Conservation (phyloP, 306 rosid genomes). For the Dalbergia cultrata region DNA sequence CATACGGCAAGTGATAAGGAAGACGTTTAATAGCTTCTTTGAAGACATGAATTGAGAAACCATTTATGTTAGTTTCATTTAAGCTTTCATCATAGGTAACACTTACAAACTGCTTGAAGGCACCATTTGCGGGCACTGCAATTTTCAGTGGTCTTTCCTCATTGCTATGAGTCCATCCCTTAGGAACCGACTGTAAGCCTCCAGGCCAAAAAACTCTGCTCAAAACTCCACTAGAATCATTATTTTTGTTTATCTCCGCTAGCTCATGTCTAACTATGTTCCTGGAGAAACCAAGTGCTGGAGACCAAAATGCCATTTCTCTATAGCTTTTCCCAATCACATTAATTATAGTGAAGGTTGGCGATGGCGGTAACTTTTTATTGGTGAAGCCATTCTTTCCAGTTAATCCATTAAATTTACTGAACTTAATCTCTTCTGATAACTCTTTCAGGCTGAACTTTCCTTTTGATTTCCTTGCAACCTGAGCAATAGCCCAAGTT, state of each 20-base stretch:
- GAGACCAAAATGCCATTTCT: conserved; percentile 69
- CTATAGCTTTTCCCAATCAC: conserved; percentile 63
- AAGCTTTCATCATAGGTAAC: conserved; percentile 39
- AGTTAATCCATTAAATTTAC: conserved; percentile 50
- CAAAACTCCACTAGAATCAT: conserved; percentile 23
- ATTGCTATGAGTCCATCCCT: conserved; percentile 40
- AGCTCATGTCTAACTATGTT: conserved; percentile 10
- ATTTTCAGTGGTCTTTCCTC: conserved; percentile 45
- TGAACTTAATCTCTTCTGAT: conserved; percentile 37
- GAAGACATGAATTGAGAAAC: conserved; percentile 68
- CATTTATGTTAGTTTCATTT: conserved; percentile 49
- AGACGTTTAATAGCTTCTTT: conserved; percentile 48
- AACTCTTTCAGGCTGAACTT: conserved; percentile 33
- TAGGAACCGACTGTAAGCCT: conserved; percentile 46
- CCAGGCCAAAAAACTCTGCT: conserved; percentile 59
- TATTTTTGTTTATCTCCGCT: background rate
- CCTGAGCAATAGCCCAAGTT: conserved; percentile 43
- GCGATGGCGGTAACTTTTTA: conserved; percentile 39
- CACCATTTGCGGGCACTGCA: conserved; percentile 59
- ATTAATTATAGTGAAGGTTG: conserved; percentile 57
- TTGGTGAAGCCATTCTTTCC: conserved; percentile 49
- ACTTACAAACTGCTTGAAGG: conserved; percentile 63
- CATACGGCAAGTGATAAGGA: conserved; percentile 50
- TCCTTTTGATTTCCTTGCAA: conserved; percentile 43
- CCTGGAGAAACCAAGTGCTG: conserved; percentile 51